Evolutionary conservation across 2,329 filamentous ascomycete species (phyloP), one percentile per base, ranked within the genome.

Genomic region (Rhinocladiella mackenziei): DNA sequence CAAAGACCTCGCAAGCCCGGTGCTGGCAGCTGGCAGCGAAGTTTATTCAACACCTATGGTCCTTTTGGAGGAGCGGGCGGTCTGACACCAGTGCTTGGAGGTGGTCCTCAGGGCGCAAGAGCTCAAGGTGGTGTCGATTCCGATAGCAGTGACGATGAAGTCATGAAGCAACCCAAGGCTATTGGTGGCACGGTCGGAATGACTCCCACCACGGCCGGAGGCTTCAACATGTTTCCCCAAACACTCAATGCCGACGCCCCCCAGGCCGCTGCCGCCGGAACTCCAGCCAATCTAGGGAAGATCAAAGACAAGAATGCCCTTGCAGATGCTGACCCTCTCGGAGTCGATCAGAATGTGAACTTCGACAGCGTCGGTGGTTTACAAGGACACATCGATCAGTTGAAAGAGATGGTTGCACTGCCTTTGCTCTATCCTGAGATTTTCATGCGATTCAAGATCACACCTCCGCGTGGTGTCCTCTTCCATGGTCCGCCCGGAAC

Each of bases 381-480:
- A 32, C 83, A 94, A 62, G 84, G 87, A 25, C 91, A 97, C 62
- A 96, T 98, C 61, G 89, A 96, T 62, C 88, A 96, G 65, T 75
- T 98, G 51, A 97, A 98, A 66, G 92, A 98, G 68, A 98, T 98
- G 92, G 91, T 98, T 13, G 86, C 91, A 55, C 76, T 98, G 49
- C 92, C 92, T 2, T 71, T 98, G 14, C 77, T 97, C 4, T 98
- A 98, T 60, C 92, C 92, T 0, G 92, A 98, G 64, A 81, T 97
- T 30, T 98, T 97, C 65, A 76, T 83, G 53, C 83, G 82, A 51
- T 94, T 97, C 65, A 84, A 94, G 55, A 88, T 97, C 48, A 95
- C 89, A 1, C 92, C 92, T 8, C 92, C 92, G 9, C 81, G 94
- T 40, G 92, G 92, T 64, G 94, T 98, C 2, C 68, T 98, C 48